These are phyloP conservation scores for Agarophyton chilense DNA, from an alignment of 23 red algal species.

Conservation along the genomic window DNA sequence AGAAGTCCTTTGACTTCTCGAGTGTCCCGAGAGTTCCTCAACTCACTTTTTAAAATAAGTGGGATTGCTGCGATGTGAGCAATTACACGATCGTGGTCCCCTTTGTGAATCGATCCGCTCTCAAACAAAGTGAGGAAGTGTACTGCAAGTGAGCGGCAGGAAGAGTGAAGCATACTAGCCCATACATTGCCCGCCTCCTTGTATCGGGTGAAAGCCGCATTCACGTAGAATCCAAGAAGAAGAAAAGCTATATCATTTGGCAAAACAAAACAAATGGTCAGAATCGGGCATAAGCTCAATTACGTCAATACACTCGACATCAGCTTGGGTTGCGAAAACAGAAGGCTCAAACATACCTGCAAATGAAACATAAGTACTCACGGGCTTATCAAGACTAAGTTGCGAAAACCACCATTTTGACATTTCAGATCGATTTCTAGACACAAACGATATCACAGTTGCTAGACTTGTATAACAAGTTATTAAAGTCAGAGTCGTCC, in stretches of 20 bases:
- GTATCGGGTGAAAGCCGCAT: constrained; percentile 15
- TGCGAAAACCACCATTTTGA: constrained; percentile 22
- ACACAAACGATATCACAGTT: background rate
- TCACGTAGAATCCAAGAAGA: constrained; percentile 42
- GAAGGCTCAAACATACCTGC: constrained; percentile 1
- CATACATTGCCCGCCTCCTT: constrained; percentile 8
- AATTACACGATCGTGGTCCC: constrained; percentile 23
- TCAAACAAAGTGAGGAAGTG: background rate
- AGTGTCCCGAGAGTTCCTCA: background rate
- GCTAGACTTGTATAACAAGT: background rate
- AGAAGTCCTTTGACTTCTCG: constrained; percentile 16
- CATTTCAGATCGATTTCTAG: background rate
- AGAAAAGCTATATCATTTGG: constrained; percentile 33
- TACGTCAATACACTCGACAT: too few species aligned
- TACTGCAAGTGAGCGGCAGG: constrained; percentile 3
- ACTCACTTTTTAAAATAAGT: constrained; percentile 10
- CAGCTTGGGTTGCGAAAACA: too few species aligned
- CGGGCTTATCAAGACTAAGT: background rate
- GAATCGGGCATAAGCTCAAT: background rate
- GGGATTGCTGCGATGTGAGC: constrained; percentile 43
- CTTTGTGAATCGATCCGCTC: background rate
- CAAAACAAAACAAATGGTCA: constrained; percentile 36
- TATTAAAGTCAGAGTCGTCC: constrained; percentile 6
- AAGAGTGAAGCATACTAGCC: background rate
- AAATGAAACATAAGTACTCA: constrained; percentile 21